Conservation (phyloP, 352 stramenopile genomes). For the Phytophthora litchii region DNA sequence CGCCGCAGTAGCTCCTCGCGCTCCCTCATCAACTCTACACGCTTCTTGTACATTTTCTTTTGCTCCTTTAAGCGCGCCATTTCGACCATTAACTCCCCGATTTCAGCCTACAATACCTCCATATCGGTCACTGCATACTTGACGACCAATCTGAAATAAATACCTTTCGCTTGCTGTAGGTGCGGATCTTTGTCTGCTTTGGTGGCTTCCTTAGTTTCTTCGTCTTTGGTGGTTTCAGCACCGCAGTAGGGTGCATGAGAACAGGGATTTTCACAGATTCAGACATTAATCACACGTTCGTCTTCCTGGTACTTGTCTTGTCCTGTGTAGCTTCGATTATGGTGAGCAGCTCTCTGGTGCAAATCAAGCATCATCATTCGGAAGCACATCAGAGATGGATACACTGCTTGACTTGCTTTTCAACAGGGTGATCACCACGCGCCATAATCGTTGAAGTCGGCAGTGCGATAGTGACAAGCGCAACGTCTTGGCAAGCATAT, state of each 20-base stretch:
- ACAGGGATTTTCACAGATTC: not conserved
- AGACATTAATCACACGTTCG: not conserved
- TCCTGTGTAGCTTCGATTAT: not conserved
- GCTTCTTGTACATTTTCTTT: conserved; percentile 14
- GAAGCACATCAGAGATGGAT: conserved; percentile 3
- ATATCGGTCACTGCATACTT: not conserved
- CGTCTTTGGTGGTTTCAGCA: not conserved
- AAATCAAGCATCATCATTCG: conserved; percentile 22
- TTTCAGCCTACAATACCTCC: conserved; percentile 19
- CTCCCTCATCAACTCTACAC: conserved; percentile 9
- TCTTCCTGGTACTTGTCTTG: not conserved
- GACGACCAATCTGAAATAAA: not conserved
- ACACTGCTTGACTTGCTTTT: conserved; percentile 14
- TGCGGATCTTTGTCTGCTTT: conserved; percentile 24
- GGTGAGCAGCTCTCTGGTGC: not conserved
- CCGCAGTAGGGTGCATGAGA: not conserved
- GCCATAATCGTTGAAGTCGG: conserved; percentile 30
- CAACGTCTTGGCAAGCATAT: too few species aligned
- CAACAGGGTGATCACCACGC: not conserved
- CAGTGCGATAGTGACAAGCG: conserved; percentile 15
- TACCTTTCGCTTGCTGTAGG: conserved; percentile 34
- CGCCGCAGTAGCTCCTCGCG: conserved; percentile 19
- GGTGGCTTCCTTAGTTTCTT: conserved; percentile 3
- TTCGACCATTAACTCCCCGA: conserved; percentile 23
- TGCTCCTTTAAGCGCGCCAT: conserved; percentile 21